Evolutionary conservation across 352 stramenopile species (phyloP).

Genomic region (Albugo candida): DNA sequence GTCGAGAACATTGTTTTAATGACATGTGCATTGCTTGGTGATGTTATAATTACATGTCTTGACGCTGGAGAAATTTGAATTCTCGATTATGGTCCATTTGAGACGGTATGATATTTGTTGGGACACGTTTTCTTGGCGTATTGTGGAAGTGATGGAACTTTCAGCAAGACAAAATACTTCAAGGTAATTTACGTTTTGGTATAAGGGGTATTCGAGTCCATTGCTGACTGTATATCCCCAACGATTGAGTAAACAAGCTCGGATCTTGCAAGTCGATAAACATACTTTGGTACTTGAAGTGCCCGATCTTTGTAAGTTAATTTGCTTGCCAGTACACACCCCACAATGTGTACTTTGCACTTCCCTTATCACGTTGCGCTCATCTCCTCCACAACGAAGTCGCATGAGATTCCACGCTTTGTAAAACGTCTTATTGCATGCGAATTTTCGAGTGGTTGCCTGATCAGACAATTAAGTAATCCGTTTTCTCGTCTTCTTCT

Average conservation of each 20-base stretch:
- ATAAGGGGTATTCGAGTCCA: slow-evolving; percentile 45
- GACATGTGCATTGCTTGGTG: slow-evolving; percentile 32
- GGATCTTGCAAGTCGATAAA: slow-evolving; percentile 63
- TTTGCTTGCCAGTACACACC: slow-evolving; percentile 48
- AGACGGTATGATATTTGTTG: slow-evolving; percentile 12
- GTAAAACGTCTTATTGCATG: slow-evolving; percentile 59
- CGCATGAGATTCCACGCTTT: slow-evolving; percentile 44
- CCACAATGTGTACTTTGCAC: slow-evolving; percentile 40
- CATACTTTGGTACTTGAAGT: slow-evolving; percentile 33
- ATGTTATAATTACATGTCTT: background rate
- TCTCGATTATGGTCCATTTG: background rate
- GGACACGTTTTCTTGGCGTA: slow-evolving; percentile 22
- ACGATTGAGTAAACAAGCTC: slow-evolving; percentile 24
- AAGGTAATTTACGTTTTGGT: slow-evolving; percentile 45
- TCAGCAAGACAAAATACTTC: slow-evolving; percentile 24
- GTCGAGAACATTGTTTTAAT: slow-evolving; percentile 26
- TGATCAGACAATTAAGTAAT: background rate
- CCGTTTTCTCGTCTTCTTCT: too few relatives aligned
- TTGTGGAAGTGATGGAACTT: slow-evolving; percentile 9
- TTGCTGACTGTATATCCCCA: slow-evolving; percentile 59
- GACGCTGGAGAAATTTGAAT: slow-evolving; percentile 4
- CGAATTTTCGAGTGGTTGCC: slow-evolving; percentile 22
- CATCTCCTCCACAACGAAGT: slow-evolving; percentile 28
- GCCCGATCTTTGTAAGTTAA: slow-evolving; percentile 5
- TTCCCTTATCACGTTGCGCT: slow-evolving; percentile 23